Base-by-base conservation (phyloP, 192 early-diverging fungal species). In the Coemansia sp. region DNA sequence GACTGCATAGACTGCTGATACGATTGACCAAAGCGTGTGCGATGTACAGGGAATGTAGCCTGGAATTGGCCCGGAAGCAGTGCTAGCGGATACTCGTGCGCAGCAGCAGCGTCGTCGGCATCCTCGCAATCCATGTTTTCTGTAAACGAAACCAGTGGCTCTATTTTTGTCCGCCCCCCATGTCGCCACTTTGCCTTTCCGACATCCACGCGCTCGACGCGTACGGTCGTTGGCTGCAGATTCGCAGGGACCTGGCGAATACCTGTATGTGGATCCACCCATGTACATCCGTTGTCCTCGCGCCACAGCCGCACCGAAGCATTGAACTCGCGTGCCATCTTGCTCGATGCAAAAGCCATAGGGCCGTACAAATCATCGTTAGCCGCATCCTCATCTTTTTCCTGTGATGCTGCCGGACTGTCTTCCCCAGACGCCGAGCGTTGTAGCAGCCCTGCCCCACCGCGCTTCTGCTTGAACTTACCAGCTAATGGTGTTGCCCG, bases 11-110 rank as follows among this genome's bases (percentile, higher is more conserved):
- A 68, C 59, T 69, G 65, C 59, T 72, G 59, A 19, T 61, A 56
- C 6, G 71, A 64, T 63, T 76, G 75, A 4, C 72, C 72, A 20
- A 74, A 83, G 0, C 80, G 50, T 27, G 72, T 83, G 10, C 67
- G 71, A 36, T 78, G 72, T 25, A 78, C 42, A 0, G 80, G 72
- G 46, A 83, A 77, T 42, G 67, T 27, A 8, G 21, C 58, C 69
- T 83, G 80, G 64, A 61, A 78, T 64, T 83, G 80, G 1, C 80
- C 80, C 1, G 74, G 80, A 21, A 83, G 63, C 64, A 83, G 57
- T 27, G 80, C 72, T 58, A 83, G 36, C 25, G 80, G 80, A 32
- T 75, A 78, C 17, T 63, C 24, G 63, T 54, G 53, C 50, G 27
- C 29, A 11, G 29, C 60, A 17, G 52, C 52, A 19, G 22, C 61